Base-by-base conservation (phyloP, 2,329 filamentous ascomycete genomes). In the Macrophomina pseudophaseolina region DNA sequence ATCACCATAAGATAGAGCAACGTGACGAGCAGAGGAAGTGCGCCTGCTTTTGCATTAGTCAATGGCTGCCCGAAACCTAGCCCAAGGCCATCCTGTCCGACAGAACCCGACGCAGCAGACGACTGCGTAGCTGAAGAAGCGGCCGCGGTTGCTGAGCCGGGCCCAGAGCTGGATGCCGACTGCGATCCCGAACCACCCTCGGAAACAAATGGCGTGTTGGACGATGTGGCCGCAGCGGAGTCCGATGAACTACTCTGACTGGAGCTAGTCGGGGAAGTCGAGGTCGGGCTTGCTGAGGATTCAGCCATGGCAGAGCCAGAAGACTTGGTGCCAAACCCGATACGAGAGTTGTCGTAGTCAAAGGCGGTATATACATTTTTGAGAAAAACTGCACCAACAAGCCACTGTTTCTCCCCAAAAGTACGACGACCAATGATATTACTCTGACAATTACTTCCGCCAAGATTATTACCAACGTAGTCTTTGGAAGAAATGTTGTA, bases 351-450 rank as follows among this genome's bases (percentile, higher is more conserved):
- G 69, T 94, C 92, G 64, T 87, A 87, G 76, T 97, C 93, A 75
- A 96, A 97, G 30, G 95, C 89, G 1, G 88, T 84, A 75, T 97
- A 97, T 16, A 97, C 93, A 71, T 96, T 97, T 81, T 96, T 97
- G 68, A 97, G 80, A 72, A 97, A 97, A 0, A 90, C 87, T 70
- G 93, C 93, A 1, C 93, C 93, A 0, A 97, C 79, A n/a, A 97
- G 83, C 92, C 93, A 97, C 33, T 88, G 79, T 40, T 80, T 75
- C 72, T 71, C 83, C 0, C 83, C 79, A 54, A 92, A 88, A 14
- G 91, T 87, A 74, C 90, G 86, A 32, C 88, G 84, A 1, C 90
- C 91, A 64, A 93, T 89, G 42, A 97, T 86, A 72, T 91, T 93
- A 75, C 91, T 94, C 18, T 87, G 71, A 69, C 86, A 88, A 16